Percentiles rank a stretch among this genome's conserved stretches.
Conservation (phyloP, 495 filamentous ascomycete genomes). For the Penicillium maclennaniae region DNA sequence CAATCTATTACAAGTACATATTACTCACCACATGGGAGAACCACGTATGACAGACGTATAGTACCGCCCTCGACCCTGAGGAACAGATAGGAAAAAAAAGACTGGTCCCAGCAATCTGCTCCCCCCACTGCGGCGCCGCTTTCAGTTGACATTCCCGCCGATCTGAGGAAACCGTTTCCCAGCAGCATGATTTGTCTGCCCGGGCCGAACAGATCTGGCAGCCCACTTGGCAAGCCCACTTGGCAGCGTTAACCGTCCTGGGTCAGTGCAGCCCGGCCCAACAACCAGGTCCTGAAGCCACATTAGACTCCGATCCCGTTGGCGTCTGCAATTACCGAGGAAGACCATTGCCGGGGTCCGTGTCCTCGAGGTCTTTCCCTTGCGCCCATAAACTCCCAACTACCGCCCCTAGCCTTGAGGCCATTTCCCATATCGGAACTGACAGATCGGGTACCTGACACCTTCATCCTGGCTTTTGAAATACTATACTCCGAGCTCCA, state of each 20-base stretch:
- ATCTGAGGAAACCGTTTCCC: slow-evolving; percentile 4
- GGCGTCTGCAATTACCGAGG: slow-evolving; percentile 1
- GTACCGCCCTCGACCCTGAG: not conserved
- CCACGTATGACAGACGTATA: not conserved
- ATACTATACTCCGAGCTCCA: too few relatives aligned
- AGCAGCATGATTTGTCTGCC: not conserved
- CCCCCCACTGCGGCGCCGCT: not conserved
- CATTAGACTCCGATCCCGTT: slow-evolving; percentile 10
- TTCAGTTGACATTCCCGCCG: not conserved
- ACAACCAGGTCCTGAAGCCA: slow-evolving; percentile 4
- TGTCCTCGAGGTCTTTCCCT: not conserved
- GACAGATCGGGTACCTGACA: too few relatives aligned
- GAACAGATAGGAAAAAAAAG: not conserved
- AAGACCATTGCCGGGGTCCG: not conserved
- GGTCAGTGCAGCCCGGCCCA: slow-evolving; percentile 14
- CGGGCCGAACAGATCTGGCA: not conserved
- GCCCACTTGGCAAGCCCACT: not conserved
- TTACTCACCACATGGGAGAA: not conserved
- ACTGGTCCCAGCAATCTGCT: not conserved
- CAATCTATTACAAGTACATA: too few relatives aligned
- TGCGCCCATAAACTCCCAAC: not conserved
- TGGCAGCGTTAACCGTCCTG: slow-evolving; percentile 2
- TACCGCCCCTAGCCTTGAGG: not conserved
- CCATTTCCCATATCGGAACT: too few relatives aligned
- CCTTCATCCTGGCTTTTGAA: too few relatives aligned